phyloP scores from a whole-genome alignment of 768 basidiomycete species.

The Leccinellum albellum region DNA sequence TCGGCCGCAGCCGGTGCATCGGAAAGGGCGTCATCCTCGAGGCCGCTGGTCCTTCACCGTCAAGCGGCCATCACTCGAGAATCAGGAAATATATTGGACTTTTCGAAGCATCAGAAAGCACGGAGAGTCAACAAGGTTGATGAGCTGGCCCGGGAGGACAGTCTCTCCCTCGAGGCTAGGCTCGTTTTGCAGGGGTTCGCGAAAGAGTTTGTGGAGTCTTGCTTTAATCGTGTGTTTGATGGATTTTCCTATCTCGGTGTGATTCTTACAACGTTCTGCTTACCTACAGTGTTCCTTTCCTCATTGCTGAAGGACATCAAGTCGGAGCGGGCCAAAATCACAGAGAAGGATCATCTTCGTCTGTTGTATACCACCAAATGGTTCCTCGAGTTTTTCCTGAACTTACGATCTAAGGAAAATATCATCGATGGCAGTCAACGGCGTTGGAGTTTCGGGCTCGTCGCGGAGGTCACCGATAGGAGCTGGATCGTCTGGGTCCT shows the following conservation, averaged over 20 bases:
- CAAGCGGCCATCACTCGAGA: slow-evolving; percentile 75
- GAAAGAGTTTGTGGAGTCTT: slow-evolving; percentile 69
- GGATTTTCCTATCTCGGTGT: slow-evolving; percentile 5
- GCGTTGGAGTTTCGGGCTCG: slow-evolving; percentile 65
- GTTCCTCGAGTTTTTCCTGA: slow-evolving; percentile 88
- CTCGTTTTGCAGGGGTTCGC: slow-evolving; percentile 65
- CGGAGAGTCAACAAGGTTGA: slow-evolving; percentile 62
- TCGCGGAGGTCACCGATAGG: slow-evolving; percentile 84
- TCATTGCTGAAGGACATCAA: slow-evolving; percentile 89
- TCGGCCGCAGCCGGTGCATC: slow-evolving; percentile 19
- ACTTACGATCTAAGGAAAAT: slow-evolving; percentile 38
- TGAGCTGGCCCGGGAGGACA: slow-evolving; percentile 65
- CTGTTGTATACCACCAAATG: slow-evolving; percentile 85
- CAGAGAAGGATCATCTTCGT: slow-evolving; percentile 92
- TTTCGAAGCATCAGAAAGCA: slow-evolving; percentile 55
- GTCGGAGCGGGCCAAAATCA: slow-evolving; percentile 85
- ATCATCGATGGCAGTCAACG: slow-evolving; percentile 20
- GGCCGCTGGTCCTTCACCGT: slow-evolving; percentile 76
- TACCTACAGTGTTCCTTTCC: slow-evolving; percentile 72
- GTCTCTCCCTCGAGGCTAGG: slow-evolving; percentile 62
- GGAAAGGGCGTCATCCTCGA: slow-evolving; percentile 33
- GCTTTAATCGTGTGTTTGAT: slow-evolving; percentile 77
- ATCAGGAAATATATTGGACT: slow-evolving; percentile 67
- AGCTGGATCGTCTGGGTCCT: slow-evolving; percentile 90
- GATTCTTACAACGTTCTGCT: slow-evolving; percentile 16